Conservation (phyloP, 2,329 filamentous ascomycete genomes). For the Colletotrichum musae region DNA sequence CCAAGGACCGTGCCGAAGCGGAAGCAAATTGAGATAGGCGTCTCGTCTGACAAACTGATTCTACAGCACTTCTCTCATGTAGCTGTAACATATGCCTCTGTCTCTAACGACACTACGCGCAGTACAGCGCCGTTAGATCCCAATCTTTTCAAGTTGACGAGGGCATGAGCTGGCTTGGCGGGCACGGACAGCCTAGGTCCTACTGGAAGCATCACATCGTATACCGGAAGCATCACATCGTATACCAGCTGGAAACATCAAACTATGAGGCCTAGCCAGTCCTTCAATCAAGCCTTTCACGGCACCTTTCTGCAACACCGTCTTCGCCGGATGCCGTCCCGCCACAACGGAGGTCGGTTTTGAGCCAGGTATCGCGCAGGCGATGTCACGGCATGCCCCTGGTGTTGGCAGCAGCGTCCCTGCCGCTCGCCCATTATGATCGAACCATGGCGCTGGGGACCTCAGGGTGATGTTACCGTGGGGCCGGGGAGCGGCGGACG, state of each 20-base stretch:
- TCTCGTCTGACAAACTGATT: too few species aligned
- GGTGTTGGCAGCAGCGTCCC: background rate
- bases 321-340: background rate
- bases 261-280: background rate
- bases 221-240: background rate
- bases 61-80: too few species aligned
- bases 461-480: background rate
- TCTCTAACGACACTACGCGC: too few species aligned
- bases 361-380: background rate
- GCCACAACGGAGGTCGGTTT: background rate
- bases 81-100: too few species aligned
- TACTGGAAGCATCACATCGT: background rate
- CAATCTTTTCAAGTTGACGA: background rate
- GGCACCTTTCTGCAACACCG: background rate
- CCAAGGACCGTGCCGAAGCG: too few species aligned
- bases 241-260: background rate
- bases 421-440: background rate
- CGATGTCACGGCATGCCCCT: background rate
- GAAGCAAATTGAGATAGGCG: too few species aligned
- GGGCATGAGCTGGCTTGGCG: background rate
- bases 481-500: background rate
- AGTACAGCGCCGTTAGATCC: too few species aligned
- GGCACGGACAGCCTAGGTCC: background rate
- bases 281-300: background rate
- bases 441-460: background rate